Conservation (phyloP, 495 filamentous ascomycete genomes). For the Penicillium atrosanguineum region DNA sequence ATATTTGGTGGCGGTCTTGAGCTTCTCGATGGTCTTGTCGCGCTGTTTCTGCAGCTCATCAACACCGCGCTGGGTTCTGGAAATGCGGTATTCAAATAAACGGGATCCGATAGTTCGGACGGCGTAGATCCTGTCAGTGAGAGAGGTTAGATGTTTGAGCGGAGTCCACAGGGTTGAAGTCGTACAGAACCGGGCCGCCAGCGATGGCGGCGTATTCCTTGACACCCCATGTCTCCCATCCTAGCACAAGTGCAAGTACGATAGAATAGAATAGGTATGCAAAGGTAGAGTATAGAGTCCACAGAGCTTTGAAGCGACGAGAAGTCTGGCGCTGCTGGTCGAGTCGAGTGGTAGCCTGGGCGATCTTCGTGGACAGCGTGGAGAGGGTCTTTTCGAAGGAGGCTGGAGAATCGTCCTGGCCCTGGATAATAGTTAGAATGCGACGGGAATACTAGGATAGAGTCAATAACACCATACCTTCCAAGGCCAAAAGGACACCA, state of each 20-base stretch:
- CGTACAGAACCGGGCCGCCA: conserved; percentile 77
- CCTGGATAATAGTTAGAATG: conserved; percentile 42
- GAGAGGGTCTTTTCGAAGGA: conserved; percentile 90
- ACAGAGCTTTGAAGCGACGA: conserved; percentile 78
- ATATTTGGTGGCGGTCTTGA: conserved; percentile 92
- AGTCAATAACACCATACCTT: conserved; percentile 46
- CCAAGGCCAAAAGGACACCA: conserved; percentile 86
- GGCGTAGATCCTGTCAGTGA: conserved; percentile 58
- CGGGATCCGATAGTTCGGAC: conserved; percentile 56
- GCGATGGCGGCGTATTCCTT: conserved; percentile 73
- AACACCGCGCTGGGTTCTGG: conserved; percentile 61
- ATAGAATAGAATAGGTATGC: conserved; percentile 83
- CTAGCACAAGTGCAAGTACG: conserved; percentile 77
- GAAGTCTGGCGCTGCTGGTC: conserved; percentile 66
- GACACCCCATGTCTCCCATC: conserved; percentile 74
- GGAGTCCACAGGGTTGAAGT: not conserved
- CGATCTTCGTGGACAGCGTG: conserved; percentile 76
- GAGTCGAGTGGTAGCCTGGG: conserved; percentile 64
- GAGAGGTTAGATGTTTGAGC: not conserved
- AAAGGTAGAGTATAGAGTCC: conserved; percentile 85
- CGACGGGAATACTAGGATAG: not conserved
- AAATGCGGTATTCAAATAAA: conserved; percentile 82
- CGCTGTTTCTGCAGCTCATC: conserved; percentile 74
- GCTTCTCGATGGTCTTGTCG: conserved; percentile 82
- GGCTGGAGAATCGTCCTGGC: conserved; percentile 80